A percentile compares a stretch with the other conserved stretches of the same genome.
phyloP scores from a whole-genome alignment of 2,329 filamentous ascomycete species.

The Hypoxylon sp. region DNA sequence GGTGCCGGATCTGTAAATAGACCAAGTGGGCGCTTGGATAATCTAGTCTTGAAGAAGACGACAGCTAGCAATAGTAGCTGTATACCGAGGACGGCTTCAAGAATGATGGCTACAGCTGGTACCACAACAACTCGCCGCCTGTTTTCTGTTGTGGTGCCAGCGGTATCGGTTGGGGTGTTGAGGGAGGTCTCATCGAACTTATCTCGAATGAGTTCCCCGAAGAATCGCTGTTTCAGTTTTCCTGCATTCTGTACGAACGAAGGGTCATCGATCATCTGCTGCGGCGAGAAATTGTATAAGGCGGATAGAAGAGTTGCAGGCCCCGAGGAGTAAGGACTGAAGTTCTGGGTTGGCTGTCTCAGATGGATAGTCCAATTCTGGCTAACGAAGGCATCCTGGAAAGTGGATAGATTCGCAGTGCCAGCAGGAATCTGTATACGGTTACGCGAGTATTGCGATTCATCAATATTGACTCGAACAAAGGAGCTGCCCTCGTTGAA shows the following conservation, averaged over 20 bases:
- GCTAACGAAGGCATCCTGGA: conserved; percentile 29
- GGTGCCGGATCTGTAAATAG: conserved; percentile 32
- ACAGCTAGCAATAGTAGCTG: conserved; percentile 23
- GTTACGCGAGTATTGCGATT: conserved; percentile 25
- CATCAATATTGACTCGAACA: conserved; percentile 29
- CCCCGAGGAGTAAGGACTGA: conserved; percentile 3
- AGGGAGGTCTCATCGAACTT: conserved; percentile 23
- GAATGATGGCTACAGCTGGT: conserved; percentile 29
- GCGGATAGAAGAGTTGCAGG: conserved; percentile 23
- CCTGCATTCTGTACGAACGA: conserved; percentile 12
- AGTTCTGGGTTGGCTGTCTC: conserved; percentile 8
- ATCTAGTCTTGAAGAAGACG: conserved; percentile 30
- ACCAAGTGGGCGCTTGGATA: conserved; percentile 33
- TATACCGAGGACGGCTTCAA: conserved; percentile 32
- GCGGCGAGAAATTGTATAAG: conserved; percentile 24
- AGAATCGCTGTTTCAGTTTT: conserved; percentile 31
- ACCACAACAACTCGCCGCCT: conserved; percentile 36
- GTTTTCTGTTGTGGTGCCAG: conserved; percentile 13
- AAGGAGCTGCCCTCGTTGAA: conserved; percentile 21
- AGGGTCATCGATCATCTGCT: conserved; percentile 15
- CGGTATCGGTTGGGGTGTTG: background rate
- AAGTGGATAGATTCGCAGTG: conserved; percentile 24
- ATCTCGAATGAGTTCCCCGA: conserved; percentile 31
- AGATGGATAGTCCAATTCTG: conserved; percentile 33
- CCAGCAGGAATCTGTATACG: conserved; percentile 14